These are phyloP conservation scores for Plasmodium reichenowi DNA, from an alignment of 169 alveolate species.

Conservation along the genomic window DNA sequence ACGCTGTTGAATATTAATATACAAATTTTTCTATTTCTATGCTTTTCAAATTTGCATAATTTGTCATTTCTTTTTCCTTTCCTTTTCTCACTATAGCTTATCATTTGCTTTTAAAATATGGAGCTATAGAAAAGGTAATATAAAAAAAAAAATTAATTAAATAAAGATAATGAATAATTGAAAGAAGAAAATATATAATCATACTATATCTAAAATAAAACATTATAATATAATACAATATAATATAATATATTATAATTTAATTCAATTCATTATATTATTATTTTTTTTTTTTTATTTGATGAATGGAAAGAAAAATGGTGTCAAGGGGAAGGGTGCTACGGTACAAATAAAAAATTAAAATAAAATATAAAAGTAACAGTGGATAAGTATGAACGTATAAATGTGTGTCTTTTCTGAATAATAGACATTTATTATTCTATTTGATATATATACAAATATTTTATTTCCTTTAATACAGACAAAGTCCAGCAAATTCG, in stretches of 20 bases:
- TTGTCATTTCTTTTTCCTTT: neutral
- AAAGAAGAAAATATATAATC: neutral
- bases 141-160: slow-evolving; percentile 13
- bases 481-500: slow-evolving; percentile 22
- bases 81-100: slow-evolving; percentile 30
- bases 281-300: slow-evolving; percentile 2
- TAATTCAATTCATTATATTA: too few species aligned
- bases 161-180: neutral
- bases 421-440: neutral
- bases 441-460: neutral
- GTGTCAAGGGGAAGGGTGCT: slow-evolving; percentile 7
- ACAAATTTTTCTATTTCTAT: slow-evolving; percentile 1
- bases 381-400: neutral
- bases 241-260: too few species aligned
- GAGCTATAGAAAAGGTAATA: slow-evolving; percentile 70
- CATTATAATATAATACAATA: neutral
- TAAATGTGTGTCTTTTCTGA: neutral
- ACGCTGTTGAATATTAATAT: neutral
- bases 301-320: slow-evolving; percentile 17
- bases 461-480: slow-evolving; percentile 10
- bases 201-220: neutral
- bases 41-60: neutral
- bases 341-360: slow-evolving; percentile 4
- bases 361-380: too few species aligned
- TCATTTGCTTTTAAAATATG: slow-evolving; percentile 67